These are phyloP conservation scores for Colletotrichum falcatum DNA, from an alignment of 2,329 filamentous ascomycete genomes.

Conservation along the genomic window DNA sequence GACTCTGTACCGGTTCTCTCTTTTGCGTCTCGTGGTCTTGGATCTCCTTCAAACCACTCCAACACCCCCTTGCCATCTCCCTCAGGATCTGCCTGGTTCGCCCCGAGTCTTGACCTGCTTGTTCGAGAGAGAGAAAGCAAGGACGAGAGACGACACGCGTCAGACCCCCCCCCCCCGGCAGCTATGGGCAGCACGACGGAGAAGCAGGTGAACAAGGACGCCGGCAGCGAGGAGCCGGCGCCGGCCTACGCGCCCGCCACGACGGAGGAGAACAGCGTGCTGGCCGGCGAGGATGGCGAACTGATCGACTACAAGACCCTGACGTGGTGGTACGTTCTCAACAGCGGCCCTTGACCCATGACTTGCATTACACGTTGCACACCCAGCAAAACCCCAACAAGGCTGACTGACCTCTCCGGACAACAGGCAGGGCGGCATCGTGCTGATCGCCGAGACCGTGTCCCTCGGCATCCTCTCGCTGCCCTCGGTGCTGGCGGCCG, in stretches of 20 bases:
- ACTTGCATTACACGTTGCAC: not conserved
- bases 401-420: not conserved
- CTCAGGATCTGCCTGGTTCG: not conserved
- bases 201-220: conserved; percentile 19
- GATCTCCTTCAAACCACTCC: not conserved
- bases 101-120: not conserved
- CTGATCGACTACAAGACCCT: conserved; percentile 53
- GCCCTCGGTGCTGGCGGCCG: conserved; percentile 77
- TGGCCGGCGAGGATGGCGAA: conserved; percentile 35
- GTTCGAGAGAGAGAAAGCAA: not conserved
- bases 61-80: not conserved
- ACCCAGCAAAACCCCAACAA: too few species aligned
- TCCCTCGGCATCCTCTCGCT: conserved; percentile 74
- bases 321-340: conserved; percentile 51
- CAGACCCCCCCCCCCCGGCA: not conserved
- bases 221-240: conserved; percentile 8
- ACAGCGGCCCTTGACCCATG: not conserved
- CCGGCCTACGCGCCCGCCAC: conserved; percentile 26
- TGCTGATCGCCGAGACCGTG: conserved; percentile 59
- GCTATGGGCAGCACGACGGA: conserved; percentile 7
- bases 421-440: conserved; percentile 58
- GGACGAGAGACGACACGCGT: conserved; percentile 10
- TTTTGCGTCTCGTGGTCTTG: conserved; percentile 13
- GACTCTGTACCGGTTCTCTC: conserved; percentile 17
- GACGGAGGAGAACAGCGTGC: conserved; percentile 34